Conservation (phyloP, 352 stramenopile genomes). For the Phytophthora pistaciae region DNA sequence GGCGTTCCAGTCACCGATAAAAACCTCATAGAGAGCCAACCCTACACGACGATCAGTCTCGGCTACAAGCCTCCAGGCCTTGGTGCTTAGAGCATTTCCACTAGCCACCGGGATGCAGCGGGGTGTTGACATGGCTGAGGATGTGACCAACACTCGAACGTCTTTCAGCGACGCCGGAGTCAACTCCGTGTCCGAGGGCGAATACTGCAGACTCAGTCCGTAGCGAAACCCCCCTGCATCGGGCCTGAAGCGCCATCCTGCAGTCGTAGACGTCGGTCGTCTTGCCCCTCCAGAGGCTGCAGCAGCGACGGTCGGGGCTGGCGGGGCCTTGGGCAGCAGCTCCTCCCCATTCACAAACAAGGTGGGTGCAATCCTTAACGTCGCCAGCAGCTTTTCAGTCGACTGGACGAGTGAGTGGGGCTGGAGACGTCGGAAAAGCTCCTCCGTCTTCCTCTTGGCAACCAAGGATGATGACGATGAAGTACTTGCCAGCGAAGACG, state of each 20-base stretch:
- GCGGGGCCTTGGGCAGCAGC: slow-evolving; percentile 25
- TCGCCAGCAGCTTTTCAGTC: slow-evolving; percentile 52
- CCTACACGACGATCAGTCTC: slow-evolving; percentile 53
- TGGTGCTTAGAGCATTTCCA: slow-evolving; percentile 26
- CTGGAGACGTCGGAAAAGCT: slow-evolving; percentile 60
- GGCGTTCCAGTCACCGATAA: slow-evolving; percentile 43
- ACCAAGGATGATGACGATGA: neutral
- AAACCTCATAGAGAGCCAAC: slow-evolving; percentile 60
- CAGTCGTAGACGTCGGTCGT: neutral
- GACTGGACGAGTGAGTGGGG: slow-evolving; percentile 64
- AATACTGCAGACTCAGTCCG: slow-evolving; percentile 42
- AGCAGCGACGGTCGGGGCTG: slow-evolving; percentile 19
- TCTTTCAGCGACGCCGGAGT: slow-evolving; percentile 40
- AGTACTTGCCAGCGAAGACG: slow-evolving; percentile 2
- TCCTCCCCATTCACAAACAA: slow-evolving; percentile 54
- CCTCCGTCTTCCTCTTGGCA: slow-evolving; percentile 51
- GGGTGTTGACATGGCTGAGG: slow-evolving; percentile 15
- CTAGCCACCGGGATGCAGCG: slow-evolving; percentile 9
- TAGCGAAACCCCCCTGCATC: slow-evolving; percentile 46
- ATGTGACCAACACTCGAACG: slow-evolving; percentile 30
- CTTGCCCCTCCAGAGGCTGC: slow-evolving; percentile 11
- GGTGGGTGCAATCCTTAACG: slow-evolving; percentile 38
- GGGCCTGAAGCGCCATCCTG: slow-evolving; percentile 33
- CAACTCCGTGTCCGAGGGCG: slow-evolving; percentile 27
- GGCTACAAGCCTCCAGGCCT: slow-evolving; percentile 46